Percentiles rank a stretch among this genome's conserved stretches.
Conservation (phyloP, 352 stramenopile genomes). For the Phytophthora sojae region DNA sequence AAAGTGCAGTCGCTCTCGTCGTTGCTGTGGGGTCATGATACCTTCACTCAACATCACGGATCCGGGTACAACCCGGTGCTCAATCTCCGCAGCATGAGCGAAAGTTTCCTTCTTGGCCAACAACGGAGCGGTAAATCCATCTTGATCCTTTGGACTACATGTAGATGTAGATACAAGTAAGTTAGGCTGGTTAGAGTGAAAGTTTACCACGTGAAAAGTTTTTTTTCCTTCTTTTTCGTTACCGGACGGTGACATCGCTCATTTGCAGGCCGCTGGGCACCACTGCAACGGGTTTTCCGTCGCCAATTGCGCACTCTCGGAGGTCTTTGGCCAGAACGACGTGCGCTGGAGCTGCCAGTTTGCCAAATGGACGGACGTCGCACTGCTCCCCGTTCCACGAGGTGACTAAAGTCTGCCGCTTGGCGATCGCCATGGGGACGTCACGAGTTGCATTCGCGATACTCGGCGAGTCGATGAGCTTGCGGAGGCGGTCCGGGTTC, state of each 20-base stretch:
- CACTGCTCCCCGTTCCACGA: constrained; percentile 75
- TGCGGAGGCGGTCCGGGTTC: constrained; percentile 62
- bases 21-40: constrained; percentile 74
- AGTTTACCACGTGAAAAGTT: neutral
- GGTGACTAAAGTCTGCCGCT: constrained; percentile 44
- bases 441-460: constrained; percentile 47
- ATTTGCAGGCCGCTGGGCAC: constrained; percentile 39
- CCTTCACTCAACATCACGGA: constrained; percentile 76
- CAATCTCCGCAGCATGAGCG: constrained; percentile 55
- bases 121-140: constrained; percentile 45
- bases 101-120: constrained; percentile 61
- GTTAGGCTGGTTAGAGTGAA: neutral
- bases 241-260: constrained; percentile 38
- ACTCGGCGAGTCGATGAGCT: constrained; percentile 68
- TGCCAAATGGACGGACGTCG: constrained; percentile 59
- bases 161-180: too few species aligned
- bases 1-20: constrained; percentile 73
- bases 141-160: constrained; percentile 21
- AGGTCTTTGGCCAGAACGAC: constrained; percentile 47
- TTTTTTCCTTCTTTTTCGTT: neutral
- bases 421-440: constrained; percentile 47
- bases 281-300: constrained; percentile 14
- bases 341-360: constrained; percentile 41
- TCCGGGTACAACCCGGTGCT: constrained; percentile 45
- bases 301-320: constrained; percentile 37